phyloP scores from a whole-genome alignment of 2,329 filamentous ascomycete species.

The Fusarium veterinarium region DNA sequence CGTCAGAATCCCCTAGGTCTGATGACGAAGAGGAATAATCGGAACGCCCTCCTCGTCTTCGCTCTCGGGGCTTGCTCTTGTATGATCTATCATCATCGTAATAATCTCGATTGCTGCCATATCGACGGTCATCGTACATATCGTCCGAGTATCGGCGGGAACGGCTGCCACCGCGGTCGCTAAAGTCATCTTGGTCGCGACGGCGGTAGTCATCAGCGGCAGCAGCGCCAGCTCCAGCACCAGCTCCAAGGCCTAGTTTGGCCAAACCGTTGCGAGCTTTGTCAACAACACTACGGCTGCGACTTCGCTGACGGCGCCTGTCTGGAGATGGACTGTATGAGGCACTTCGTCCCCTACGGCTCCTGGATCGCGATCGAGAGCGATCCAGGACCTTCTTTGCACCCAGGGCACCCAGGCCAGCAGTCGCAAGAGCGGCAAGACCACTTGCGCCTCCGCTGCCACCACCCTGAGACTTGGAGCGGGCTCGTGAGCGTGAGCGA shows the following conservation, averaged over 20 bases:
- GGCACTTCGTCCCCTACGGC: constrained; percentile 64
- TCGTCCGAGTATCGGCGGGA: constrained; percentile 56
- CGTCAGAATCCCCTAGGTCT: constrained; percentile 68
- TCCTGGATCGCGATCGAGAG: constrained; percentile 67
- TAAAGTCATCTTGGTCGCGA: constrained; percentile 59
- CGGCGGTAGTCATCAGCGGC: constrained; percentile 53
- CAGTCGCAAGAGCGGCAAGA: constrained; percentile 72
- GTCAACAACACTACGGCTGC: constrained; percentile 75
- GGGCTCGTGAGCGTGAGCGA: constrained; percentile 74
- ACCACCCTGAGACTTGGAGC: constrained; percentile 62
- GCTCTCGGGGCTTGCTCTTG: constrained; percentile 54
- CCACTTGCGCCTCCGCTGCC: constrained; percentile 57
- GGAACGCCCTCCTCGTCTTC: constrained; percentile 55
- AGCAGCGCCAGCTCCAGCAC: constrained; percentile 49
- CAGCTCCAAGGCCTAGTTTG: constrained; percentile 69
- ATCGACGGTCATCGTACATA: constrained; percentile 59
- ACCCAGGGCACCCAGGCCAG: constrained; percentile 69
- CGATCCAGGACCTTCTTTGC: constrained; percentile 70
- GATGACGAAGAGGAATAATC: constrained; percentile 63
- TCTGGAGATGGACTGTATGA: constrained; percentile 58
- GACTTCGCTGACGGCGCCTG: constrained; percentile 59
- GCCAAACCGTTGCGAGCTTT: constrained; percentile 70
- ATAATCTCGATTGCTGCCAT: constrained; percentile 55
- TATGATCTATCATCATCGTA: constrained; percentile 61
- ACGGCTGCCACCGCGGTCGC: constrained; percentile 56